Percentiles rank a stretch among this genome's conserved stretches.
Evolutionary conservation across 768 basidiomycete genomes (phyloP).

Genomic region (Suillus hirtellus): DNA sequence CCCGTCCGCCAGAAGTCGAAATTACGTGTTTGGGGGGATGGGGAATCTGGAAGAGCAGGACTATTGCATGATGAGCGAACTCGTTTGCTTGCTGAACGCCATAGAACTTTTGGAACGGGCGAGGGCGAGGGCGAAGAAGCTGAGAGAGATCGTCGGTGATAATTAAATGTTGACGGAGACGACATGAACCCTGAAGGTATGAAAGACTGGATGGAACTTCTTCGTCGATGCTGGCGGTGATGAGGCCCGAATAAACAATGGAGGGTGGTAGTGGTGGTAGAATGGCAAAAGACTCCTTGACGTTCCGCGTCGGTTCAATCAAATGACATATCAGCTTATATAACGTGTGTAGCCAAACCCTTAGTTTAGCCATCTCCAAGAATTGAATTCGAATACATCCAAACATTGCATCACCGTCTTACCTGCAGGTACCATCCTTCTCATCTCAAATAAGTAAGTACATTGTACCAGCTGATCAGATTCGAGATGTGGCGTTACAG

Average conservation of each 20-base stretch:
- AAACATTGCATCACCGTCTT: slow-evolving; percentile 4
- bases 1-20: slow-evolving; percentile 53
- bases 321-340: slow-evolving; percentile 5
- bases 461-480: background rate
- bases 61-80: slow-evolving; percentile 41
- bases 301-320: slow-evolving; percentile 9
- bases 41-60: slow-evolving; percentile 35
- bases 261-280: slow-evolving; percentile 2
- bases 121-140: slow-evolving; percentile 37
- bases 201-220: slow-evolving; percentile 5
- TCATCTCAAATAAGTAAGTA: background rate
- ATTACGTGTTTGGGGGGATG: slow-evolving; percentile 49
- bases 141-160: slow-evolving; percentile 58
- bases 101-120: slow-evolving; percentile 37
- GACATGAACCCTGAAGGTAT: slow-evolving; percentile 30
- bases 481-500: background rate
- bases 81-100: slow-evolving; percentile 51
- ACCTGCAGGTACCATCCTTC: background rate
- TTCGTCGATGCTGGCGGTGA: slow-evolving; percentile 21
- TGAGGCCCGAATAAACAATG: slow-evolving; percentile 21
- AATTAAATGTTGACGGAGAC: slow-evolving; percentile 34
- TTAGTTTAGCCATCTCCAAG: background rate
- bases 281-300: slow-evolving; percentile 3
- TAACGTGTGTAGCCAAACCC: background rate
- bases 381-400: background rate